A percentile compares a stretch with the other conserved stretches of the same genome.
phyloP scores from a whole-genome alignment of 1,284 basidiomycete species.

The Trichosporon faecale region DNA sequence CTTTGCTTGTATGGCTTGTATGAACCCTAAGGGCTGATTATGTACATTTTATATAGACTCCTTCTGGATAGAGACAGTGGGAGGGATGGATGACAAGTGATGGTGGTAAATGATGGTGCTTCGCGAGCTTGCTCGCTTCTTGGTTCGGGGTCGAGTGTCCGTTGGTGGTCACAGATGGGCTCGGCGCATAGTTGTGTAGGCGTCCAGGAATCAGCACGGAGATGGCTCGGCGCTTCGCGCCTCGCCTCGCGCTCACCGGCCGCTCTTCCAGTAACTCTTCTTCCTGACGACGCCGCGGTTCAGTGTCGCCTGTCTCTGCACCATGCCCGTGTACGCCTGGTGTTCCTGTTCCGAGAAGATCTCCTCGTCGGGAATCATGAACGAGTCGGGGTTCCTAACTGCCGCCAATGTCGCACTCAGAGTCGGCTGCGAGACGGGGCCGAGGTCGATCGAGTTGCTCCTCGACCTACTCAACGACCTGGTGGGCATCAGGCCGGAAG shows the following conservation, averaged over 20 bases:
- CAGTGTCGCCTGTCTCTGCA: background rate
- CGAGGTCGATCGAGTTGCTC: slow-evolving; percentile 1
- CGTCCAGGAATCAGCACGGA: no score
- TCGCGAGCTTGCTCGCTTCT: no score
- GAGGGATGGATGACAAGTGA: background rate
- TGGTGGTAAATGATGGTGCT: background rate
- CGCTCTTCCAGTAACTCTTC: background rate
- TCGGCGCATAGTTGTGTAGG: no score
- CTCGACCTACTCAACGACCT: background rate
- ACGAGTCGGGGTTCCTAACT: background rate
- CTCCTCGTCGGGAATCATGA: slow-evolving; percentile 11
- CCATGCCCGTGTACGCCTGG: background rate
- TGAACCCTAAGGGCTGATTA: background rate
- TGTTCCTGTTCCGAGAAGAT: background rate
- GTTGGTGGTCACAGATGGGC: background rate
- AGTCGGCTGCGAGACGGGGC: slow-evolving; percentile 1
- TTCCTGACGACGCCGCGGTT: background rate
- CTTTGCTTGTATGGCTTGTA: background rate
- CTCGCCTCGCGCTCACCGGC: background rate
- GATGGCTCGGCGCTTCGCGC: no score
- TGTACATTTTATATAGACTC: background rate
- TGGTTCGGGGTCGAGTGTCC: background rate
- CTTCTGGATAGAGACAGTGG: background rate
- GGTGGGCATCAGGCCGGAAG: background rate
- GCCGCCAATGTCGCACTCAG: background rate